Percentiles rank a stretch among this genome's conserved stretches.
phyloP scores from a whole-genome alignment of 2,329 filamentous ascomycete genomes.

The Neonectria neomacrospora region DNA sequence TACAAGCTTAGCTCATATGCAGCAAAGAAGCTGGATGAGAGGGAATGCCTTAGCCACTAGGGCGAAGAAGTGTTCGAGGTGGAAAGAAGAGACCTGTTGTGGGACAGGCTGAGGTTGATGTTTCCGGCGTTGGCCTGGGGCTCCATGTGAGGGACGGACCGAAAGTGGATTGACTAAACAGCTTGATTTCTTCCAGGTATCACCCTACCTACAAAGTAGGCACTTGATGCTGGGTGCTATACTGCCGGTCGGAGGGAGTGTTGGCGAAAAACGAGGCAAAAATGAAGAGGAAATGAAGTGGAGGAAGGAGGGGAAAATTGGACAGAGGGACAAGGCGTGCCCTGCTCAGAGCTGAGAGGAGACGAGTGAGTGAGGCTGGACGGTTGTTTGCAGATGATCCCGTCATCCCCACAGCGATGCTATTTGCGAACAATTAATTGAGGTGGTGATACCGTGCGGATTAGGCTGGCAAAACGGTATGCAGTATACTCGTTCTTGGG shows the following conservation, averaged over 20 bases:
- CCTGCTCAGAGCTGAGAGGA: constrained; percentile 1
- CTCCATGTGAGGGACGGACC: constrained; percentile 21
- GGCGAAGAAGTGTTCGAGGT: neutral
- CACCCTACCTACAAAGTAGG: constrained; percentile 12
- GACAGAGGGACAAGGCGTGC: neutral
- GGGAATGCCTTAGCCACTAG: neutral
- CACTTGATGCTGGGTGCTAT: neutral
- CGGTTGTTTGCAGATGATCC: constrained; percentile 22
- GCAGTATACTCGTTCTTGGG: neutral
- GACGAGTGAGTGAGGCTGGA: constrained; percentile 12
- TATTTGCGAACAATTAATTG: constrained; percentile 19
- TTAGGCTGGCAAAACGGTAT: constrained; percentile 8
- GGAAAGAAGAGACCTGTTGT: neutral
- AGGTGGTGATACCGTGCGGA: constrained; percentile 16
- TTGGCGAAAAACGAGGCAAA: neutral
- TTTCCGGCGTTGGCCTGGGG: constrained; percentile 8
- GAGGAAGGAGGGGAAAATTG: neutral
- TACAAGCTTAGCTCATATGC: neutral
- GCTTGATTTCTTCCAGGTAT: constrained; percentile 18
- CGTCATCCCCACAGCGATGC: constrained; percentile 23
- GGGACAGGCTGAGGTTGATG: constrained; percentile 3
- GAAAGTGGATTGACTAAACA: constrained; percentile 16
- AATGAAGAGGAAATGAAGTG: neutral
- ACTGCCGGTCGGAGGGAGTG: constrained; percentile 7
- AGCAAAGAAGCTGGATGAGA: neutral